Percentiles rank a stretch among this genome's conserved stretches.
Evolutionary conservation across 345 rosid genomes (phyloP).

Genomic region (Combretum micranthum): DNA sequence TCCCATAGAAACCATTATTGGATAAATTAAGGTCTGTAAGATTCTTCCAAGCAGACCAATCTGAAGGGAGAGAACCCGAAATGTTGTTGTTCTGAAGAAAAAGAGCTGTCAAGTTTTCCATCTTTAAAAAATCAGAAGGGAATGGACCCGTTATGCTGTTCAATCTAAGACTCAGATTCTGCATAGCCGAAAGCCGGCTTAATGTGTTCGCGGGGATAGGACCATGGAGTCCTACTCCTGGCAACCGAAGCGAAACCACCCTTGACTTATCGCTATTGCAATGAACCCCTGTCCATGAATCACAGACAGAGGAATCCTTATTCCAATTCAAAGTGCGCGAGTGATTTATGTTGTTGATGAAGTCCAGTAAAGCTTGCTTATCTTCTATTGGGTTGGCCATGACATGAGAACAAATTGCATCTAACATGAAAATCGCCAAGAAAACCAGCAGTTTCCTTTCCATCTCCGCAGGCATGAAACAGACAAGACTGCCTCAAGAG

Average conservation of each 20-base stretch:
- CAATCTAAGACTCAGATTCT: conserved; percentile 58
- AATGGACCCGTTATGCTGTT: conserved; percentile 63
- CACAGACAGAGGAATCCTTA: conserved; percentile 43
- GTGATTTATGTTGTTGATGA: conserved; percentile 43
- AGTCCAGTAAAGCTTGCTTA: conserved; percentile 66
- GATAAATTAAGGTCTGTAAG: conserved; percentile 58
- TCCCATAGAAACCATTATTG: conserved; percentile 53
- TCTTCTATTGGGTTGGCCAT: conserved; percentile 53
- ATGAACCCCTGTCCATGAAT: conserved; percentile 69
- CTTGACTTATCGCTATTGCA: conserved; percentile 51
- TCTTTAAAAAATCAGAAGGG: conserved; percentile 49
- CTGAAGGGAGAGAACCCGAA: conserved; percentile 53
- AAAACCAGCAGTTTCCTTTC: conserved; percentile 23
- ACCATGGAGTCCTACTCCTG: conserved; percentile 50
- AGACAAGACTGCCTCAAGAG: conserved; percentile 1
- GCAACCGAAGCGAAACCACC: conserved; percentile 54
- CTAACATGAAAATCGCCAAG: conserved; percentile 26
- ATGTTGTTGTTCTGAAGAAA: conserved; percentile 64
- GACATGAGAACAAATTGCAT: conserved; percentile 23
- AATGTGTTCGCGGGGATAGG: conserved; percentile 42
- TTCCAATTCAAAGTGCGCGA: conserved; percentile 66
- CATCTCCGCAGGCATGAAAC: conserved; percentile 11
- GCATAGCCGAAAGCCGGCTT: conserved; percentile 56
- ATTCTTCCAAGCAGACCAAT: conserved; percentile 60
- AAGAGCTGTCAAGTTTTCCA: conserved; percentile 55